phyloP scores from a whole-genome alignment of 139 green algal genomes.

The Protoeuglena noctilucae region DNA sequence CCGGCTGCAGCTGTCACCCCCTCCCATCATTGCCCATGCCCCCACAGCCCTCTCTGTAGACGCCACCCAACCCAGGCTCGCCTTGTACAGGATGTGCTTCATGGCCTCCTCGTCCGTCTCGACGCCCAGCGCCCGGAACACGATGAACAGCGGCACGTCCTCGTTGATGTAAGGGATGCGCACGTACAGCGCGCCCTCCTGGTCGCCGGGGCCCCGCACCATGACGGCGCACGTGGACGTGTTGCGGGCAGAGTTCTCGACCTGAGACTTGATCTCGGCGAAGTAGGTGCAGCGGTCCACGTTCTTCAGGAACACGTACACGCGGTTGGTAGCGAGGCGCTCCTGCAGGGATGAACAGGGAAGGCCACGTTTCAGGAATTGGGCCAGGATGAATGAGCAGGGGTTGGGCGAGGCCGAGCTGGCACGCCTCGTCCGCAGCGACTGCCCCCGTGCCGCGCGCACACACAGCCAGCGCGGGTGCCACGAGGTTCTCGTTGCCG shows the following conservation, averaged over 20 bases:
- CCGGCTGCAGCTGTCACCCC: too few relatives aligned
- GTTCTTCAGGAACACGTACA: slow-evolving; percentile 95
- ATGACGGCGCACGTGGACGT: slow-evolving; percentile 64
- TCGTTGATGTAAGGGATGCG: slow-evolving; percentile 54
- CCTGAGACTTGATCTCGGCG: slow-evolving; percentile 30
- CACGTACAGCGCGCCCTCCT: not conserved
- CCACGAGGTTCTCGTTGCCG: not conserved
- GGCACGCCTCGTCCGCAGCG: not conserved
- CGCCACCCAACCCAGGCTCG: too few relatives aligned
- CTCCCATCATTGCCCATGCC: slow-evolving; percentile 16
- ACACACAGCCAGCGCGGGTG: not conserved
- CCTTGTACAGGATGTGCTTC: slow-evolving; percentile 67
- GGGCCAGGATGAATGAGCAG: slow-evolving; percentile 3
- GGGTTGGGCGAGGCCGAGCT: not conserved
- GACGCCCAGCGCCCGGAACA: slow-evolving; percentile 73
- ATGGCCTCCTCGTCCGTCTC: slow-evolving; percentile 67
- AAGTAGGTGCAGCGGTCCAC: slow-evolving; percentile 54
- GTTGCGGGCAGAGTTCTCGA: slow-evolving; percentile 66
- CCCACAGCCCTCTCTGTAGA: too few relatives aligned
- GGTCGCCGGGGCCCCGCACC: slow-evolving; percentile 40
- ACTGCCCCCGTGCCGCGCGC: not conserved
- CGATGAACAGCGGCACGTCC: slow-evolving; percentile 72
- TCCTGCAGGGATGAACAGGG: too few relatives aligned
- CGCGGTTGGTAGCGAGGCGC: slow-evolving; percentile 93
- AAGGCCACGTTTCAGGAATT: too few relatives aligned